Evolutionary conservation across 1,284 basidiomycete species (phyloP).

Genomic region (Coniophora puteana): DNA sequence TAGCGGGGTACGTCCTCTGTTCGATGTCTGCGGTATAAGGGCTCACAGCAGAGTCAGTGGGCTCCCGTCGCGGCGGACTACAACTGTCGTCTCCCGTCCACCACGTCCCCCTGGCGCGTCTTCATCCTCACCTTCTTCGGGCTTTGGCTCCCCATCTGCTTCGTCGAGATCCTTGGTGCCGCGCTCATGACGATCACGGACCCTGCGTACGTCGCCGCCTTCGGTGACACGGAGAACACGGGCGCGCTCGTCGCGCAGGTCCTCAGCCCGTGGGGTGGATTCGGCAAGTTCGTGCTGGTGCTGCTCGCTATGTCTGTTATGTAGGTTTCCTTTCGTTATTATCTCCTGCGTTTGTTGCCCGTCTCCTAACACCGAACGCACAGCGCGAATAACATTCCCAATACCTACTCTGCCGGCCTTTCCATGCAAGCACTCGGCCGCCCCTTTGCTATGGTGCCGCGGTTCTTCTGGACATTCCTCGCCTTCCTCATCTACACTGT

Average conservation of each 20-base stretch:
- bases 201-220: conserved; percentile 45
- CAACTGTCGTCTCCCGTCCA: conserved; percentile 47
- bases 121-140: conserved; percentile 57
- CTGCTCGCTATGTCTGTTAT: conserved; percentile 53
- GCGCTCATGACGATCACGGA: conserved; percentile 54
- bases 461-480: conserved; percentile 57
- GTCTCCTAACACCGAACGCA: neutral
- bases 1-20: conserved; percentile 35
- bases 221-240: conserved; percentile 41
- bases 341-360: neutral
- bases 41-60: conserved; percentile 28
- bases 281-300: conserved; percentile 58
- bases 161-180: conserved; percentile 54
- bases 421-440: conserved; percentile 56
- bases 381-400: conserved; percentile 58
- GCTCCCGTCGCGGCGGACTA: conserved; percentile 52
- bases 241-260: conserved; percentile 44
- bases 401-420: conserved; percentile 55
- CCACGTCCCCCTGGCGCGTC: conserved; percentile 41
- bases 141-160: conserved; percentile 50
- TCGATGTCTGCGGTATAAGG: neutral
- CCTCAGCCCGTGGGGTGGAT: conserved; percentile 43
- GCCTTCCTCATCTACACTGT: conserved; percentile 53
- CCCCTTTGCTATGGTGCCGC: conserved; percentile 51
- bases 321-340: conserved; percentile 21